These are phyloP conservation scores for Penicillium nucicola DNA, from an alignment of 495 filamentous ascomycete species.

Conservation along the genomic window DNA sequence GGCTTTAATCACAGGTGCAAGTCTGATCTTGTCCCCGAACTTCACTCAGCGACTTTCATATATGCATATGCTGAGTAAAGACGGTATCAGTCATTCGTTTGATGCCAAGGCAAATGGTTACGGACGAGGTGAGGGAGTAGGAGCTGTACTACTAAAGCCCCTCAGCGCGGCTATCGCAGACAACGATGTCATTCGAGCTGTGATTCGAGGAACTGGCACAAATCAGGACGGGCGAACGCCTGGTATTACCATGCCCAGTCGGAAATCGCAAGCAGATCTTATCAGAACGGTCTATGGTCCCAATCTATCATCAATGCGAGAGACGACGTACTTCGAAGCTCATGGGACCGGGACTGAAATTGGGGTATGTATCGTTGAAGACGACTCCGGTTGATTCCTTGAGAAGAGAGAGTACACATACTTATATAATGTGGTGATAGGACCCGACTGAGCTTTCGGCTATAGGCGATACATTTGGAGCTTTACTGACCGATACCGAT, in stretches of 20 bases:
- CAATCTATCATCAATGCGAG: constrained; percentile 19
- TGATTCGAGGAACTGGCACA: constrained; percentile 6
- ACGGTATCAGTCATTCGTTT: constrained; percentile 10
- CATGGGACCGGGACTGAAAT: constrained; percentile 57
- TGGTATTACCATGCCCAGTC: constrained; percentile 15
- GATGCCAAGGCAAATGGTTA: constrained; percentile 33
- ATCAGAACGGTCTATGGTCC: constrained; percentile 22
- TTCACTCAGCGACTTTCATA: too few relatives aligned
- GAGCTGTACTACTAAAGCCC: constrained; percentile 25
- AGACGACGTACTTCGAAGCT: constrained; percentile 20
- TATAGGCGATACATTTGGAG: too few relatives aligned
- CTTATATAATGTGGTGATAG: too few relatives aligned
- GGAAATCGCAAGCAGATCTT: constrained; percentile 18
- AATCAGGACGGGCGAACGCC: constrained; percentile 25
- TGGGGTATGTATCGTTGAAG: background rate
- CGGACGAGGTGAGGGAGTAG: constrained; percentile 35
- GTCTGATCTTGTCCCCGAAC: constrained; percentile 14
- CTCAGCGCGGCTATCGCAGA: constrained; percentile 6
- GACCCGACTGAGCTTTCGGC: too few relatives aligned
- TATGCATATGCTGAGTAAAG: background rate
- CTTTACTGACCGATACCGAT: too few relatives aligned
- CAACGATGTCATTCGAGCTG: constrained; percentile 3
- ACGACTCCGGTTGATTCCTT: too few relatives aligned
- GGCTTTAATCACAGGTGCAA: constrained; percentile 16
- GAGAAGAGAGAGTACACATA: too few relatives aligned